These are phyloP conservation scores for Glycine soja DNA, from an alignment of 306 rosid genomes.

Conservation along the genomic window DNA sequence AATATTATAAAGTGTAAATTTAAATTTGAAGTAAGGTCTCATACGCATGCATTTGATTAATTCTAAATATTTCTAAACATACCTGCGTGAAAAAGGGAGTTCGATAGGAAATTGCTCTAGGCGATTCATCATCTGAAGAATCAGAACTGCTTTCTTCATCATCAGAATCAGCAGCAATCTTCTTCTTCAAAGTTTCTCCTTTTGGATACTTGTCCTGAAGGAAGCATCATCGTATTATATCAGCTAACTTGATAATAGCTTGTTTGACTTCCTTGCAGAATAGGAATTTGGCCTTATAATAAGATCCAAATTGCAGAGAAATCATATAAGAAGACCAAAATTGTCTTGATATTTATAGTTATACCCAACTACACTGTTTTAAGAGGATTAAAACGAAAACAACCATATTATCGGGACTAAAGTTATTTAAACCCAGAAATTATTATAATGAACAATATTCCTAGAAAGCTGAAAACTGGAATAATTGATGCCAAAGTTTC, in stretches of 20 bases:
- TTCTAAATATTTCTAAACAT: conserved; percentile 17
- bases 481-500: not conserved
- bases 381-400: not conserved
- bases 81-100: conserved; percentile 89
- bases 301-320: no score
- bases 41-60: no score
- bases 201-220: conserved; percentile 65
- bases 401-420: not conserved
- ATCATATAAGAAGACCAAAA: not conserved
- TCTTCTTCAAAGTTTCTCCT: conserved; percentile 73
- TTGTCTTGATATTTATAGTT: not conserved
- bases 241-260: conserved; percentile 4
- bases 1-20: not conserved
- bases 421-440: not conserved
- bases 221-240: conserved; percentile 6
- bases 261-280: not conserved
- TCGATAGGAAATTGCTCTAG: conserved; percentile 71
- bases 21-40: not conserved
- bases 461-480: not conserved
- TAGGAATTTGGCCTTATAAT: no score
- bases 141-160: conserved; percentile 82
- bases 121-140: conserved; percentile 77
- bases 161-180: conserved; percentile 49
- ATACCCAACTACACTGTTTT: not conserved
- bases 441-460: not conserved